Evolutionary conservation across 331 rosid species (phyloP), one percentile per base, ranked within the genome.

Genomic region (Pyracantha coccinea): DNA sequence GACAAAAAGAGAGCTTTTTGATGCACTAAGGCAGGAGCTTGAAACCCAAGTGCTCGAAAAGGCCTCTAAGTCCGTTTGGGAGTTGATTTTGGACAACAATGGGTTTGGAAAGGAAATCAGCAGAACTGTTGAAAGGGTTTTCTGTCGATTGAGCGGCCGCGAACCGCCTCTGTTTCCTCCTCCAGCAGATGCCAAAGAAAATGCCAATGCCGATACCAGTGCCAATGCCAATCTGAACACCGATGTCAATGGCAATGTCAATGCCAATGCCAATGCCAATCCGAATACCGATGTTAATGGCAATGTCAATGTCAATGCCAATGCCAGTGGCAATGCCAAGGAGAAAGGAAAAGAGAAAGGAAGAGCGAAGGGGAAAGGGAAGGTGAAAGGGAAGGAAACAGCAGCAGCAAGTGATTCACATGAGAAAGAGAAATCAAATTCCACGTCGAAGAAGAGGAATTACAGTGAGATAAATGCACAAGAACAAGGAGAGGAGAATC

Each of bases 1-100:
- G 82, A 92, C 99, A 24, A 94, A 94, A 79, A 82, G 99, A 71
- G 99, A 94, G 87, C 85, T 94, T 27, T 94, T 90, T 57, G 99
- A 92, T 69, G 95, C 95, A 0, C 93, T 90, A 52, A 83, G 98
- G 24, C 96, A 87, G 77, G 98, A 91, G 65, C 96, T 94, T 17
- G 98, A 91, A 71, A 82, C 93, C 69, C 96, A 97, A 25, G 94
- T 82, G 62, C 93, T 93, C 19, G 97, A 93, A 87, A 93, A 90
- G 75, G 99, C 96, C 57, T 94, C 99, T 38, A 94, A 90, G 84
- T 89, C 99, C 62, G 99, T 90, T 58, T 92, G 99, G 99, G 97
- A 90, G 70, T 80, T 94, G 68, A 94, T 92, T 83, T 72, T 93
- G 69, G 97, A 93, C 84, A 82, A 84, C 66, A 66, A 68, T 81